Percentiles rank a stretch among this genome's conserved stretches.
Conservation (phyloP, 2,329 filamentous ascomycete genomes). For the Pseudogymnoascus sp. region DNA sequence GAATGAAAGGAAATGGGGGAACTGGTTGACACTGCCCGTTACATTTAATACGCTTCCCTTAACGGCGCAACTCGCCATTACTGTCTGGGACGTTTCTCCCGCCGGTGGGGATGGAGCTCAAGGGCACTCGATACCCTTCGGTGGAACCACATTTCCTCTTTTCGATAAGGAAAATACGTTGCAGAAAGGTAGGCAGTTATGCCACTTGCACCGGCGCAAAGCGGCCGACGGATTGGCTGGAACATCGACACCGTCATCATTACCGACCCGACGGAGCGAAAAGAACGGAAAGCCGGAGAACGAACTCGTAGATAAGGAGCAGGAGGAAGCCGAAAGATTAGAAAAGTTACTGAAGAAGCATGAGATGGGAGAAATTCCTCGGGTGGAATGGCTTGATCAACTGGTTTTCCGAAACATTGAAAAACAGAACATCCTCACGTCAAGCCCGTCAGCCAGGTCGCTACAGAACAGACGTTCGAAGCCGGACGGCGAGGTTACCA, state of each 20-base stretch:
- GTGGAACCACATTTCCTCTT: conserved; percentile 83
- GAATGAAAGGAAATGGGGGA: conserved; percentile 75
- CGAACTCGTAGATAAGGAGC: conserved; percentile 56
- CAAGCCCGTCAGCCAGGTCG: conserved; percentile 55
- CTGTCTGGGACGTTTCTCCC: conserved; percentile 88
- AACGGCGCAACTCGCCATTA: conserved; percentile 81
- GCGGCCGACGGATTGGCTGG: conserved; percentile 78
- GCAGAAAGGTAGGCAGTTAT: conserved; percentile 88
- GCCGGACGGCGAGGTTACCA: conserved; percentile 27
- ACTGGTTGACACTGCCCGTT: conserved; percentile 87
- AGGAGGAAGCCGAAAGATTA: conserved; percentile 80
- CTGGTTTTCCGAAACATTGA: conserved; percentile 87
- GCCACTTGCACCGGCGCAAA: conserved; percentile 72
- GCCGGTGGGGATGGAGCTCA: conserved; percentile 62
- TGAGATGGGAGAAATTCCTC: conserved; percentile 91
- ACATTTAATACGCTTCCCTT: conserved; percentile 74
- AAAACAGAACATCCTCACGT: conserved; percentile 60
- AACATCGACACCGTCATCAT: conserved; percentile 67
- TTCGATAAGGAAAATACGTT: conserved; percentile 90
- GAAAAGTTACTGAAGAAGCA: conserved; percentile 93
- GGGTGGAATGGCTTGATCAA: conserved; percentile 92
- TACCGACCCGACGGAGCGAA: conserved; percentile 44
- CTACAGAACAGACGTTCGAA: conserved; percentile 40
- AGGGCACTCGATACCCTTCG: conserved; percentile 81
- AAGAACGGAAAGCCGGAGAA: conserved; percentile 42